Evolutionary conservation across 73 alveolate genomes (phyloP), one percentile per base, ranked within the genome.

Genomic region (Paramecium biaurelia): DNA sequence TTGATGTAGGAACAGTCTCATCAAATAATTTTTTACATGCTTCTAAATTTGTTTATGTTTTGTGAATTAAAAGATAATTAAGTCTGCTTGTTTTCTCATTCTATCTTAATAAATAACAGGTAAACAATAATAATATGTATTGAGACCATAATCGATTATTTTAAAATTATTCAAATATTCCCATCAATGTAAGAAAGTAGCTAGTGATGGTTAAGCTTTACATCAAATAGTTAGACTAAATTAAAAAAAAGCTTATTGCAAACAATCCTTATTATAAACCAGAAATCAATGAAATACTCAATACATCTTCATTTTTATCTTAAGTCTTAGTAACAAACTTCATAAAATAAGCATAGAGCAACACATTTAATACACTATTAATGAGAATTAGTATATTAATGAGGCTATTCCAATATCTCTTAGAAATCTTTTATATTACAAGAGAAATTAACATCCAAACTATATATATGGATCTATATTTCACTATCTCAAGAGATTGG

Each of bases 111-210:
- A 79, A 42, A 45, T 79, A 79, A 45, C 90, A 42, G 5, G 90
- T 79, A 79, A 79, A 79, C 32, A 79, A 14, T 12, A 79, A 20
- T 21, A 79, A 14, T 23, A 79, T 12, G 28, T 79, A 79, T 12
- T 79, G 49, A 1, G 90, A 20, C 90, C 90, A 79, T 43, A 79
- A 79, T 12, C 56, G 21, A 79, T 79, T 37, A 79, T 79, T 79
- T 45, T 43, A 38, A 47, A 79, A 79, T 41, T 26, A 18, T 21
- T 38, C 56, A 34, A 43, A 79, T 37, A 79, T 45, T 41, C 90
- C 90, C 90, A 79, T 41, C 42, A 79, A 26, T 24, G 28, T 79
- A 26, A 79, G 43, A 34, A 79, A 79, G 43, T 24, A 79, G 14
- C 63, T 79, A 21, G 43, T 41, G n/a, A 79, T 23, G 18, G 90